Percentiles rank a stretch among this genome's conserved stretches.
Evolutionary conservation across 2,329 filamentous ascomycete genomes (phyloP).

Genomic region (Chrysoporthe puriensis): DNA sequence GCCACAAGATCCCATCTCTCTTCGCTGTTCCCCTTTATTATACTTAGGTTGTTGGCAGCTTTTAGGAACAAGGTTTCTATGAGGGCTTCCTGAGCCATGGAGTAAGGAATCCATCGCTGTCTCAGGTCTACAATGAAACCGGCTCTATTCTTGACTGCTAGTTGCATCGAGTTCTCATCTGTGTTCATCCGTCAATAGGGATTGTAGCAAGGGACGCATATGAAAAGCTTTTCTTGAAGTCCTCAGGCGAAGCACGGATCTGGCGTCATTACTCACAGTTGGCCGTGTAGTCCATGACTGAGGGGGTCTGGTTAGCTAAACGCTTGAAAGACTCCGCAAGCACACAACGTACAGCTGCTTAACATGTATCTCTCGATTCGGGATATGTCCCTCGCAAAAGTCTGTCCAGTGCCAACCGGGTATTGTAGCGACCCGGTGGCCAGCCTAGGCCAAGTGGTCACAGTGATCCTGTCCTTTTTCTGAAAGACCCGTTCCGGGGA

Average conservation of each 20-base stretch:
- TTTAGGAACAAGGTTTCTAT: slow-evolving; percentile 6
- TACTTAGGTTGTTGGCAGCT: not conserved
- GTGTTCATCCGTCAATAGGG: not conserved
- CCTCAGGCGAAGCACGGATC: too few species aligned
- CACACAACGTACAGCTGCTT: slow-evolving; percentile 1
- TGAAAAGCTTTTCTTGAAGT: not conserved
- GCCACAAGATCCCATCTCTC: slow-evolving; percentile 6
- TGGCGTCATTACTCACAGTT: not conserved
- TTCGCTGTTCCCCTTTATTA: not conserved
- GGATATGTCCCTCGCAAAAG: slow-evolving; percentile 4
- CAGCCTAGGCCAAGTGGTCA: not conserved
- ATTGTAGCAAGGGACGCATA: not conserved
- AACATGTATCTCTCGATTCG: slow-evolving; percentile 6
- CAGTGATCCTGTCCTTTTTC: not conserved
- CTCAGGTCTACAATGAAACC: not conserved
- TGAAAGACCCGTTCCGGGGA: too few species aligned
- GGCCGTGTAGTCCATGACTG: not conserved
- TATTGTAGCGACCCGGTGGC: not conserved
- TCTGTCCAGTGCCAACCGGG: not conserved
- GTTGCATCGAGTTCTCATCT: slow-evolving; percentile 5
- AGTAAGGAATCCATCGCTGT: slow-evolving; percentile 4
- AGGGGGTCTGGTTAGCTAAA: not conserved
- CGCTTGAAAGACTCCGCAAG: not conserved
- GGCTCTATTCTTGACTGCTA: not conserved
- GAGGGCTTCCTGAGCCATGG: not conserved